Evolutionary conservation across 306 rosid genomes (phyloP), one percentile per base, ranked within the genome.

Genomic region (Prunus fruticosa): DNA sequence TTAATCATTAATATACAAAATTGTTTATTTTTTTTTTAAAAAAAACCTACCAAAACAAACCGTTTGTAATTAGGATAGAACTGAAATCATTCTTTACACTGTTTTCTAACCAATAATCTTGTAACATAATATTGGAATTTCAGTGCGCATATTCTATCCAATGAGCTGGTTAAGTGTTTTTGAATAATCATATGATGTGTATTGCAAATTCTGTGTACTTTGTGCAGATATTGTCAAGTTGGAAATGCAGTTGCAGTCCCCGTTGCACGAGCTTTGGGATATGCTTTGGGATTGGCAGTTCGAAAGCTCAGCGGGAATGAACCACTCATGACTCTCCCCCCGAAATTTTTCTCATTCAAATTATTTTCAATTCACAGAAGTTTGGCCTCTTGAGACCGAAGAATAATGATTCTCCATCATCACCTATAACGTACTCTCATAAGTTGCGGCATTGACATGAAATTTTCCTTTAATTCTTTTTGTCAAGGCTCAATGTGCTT

Each of bases 211-310:
- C 43, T 34, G 8, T 34, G 23, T 28, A 10, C 69, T 69, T 45
- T 79, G 23, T 84, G 71, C 83, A 94, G 98, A 84, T 90, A 94
- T 82, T 69, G 96, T 74, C 98, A 94, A 77, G 73, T 92, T 64
- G 98, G 98, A 77, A 94, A 94, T 79, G 98, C 96, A 38, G 98
- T 94, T 22, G 90, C 97, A 7, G 78, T 94, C 73, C 82, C 92
- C 1, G 98, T 94, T 18, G 80, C 86, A 1, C 76, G 93, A 65
- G 95, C 96, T 45, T 84, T 92, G 74, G 97, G 98, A 43, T 92
- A 89, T 83, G 71, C 91, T 46, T 61, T 94, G 61, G 97, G 98
- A 83, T 77, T 87, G 76, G 94, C 98, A 52, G 54, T 80, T 64
- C 83, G 79, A 69, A 89, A 90, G 81, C 83, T 76, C 32, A 77